phyloP scores from a whole-genome alignment of 139 green algal species.

The Chlorella sp. region DNA sequence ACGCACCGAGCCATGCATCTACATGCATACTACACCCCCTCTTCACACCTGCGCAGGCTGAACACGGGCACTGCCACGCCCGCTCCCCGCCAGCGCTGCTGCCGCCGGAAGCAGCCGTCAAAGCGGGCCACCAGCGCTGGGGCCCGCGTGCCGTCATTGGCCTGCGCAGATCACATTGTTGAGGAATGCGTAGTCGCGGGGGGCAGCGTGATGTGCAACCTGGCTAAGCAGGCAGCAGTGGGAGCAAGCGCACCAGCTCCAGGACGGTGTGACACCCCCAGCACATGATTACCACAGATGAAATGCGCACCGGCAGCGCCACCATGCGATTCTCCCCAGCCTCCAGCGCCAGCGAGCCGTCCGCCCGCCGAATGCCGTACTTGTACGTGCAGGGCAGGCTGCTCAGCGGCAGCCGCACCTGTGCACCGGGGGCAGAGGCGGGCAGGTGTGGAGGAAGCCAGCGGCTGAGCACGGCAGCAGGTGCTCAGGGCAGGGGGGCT shows the following conservation, averaged over 20 bases:
- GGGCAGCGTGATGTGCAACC: too few relatives aligned
- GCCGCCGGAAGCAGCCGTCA: conserved; percentile 69
- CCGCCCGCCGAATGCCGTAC: conserved; percentile 65
- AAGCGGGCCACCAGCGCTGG: conserved; percentile 64
- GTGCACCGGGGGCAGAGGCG: not conserved
- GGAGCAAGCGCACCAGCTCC: not conserved
- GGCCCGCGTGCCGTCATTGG: conserved; percentile 24
- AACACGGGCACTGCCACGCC: conserved; percentile 94
- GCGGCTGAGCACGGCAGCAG: not conserved
- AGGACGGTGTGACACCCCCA: too few relatives aligned
- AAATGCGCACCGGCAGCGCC: not conserved
- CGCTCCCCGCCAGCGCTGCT: conserved; percentile 83
- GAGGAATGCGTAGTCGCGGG: not conserved
- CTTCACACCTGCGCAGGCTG: conserved; percentile 68
- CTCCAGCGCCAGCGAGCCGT: conserved; percentile 36
- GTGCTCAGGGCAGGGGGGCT: not conserved
- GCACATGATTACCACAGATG: too few relatives aligned
- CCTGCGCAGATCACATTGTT: too few relatives aligned
- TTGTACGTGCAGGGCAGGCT: conserved; percentile 89
- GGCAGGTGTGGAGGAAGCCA: too few relatives aligned
- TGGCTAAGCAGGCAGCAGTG: too few relatives aligned
- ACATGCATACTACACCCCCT: not conserved
- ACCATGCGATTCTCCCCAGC: conserved; percentile 48
- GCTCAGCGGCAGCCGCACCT: conserved; percentile 62
- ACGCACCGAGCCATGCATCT: not conserved